Conservation (phyloP, 1,284 basidiomycete genomes). For the Volvariella volvacea region DNA sequence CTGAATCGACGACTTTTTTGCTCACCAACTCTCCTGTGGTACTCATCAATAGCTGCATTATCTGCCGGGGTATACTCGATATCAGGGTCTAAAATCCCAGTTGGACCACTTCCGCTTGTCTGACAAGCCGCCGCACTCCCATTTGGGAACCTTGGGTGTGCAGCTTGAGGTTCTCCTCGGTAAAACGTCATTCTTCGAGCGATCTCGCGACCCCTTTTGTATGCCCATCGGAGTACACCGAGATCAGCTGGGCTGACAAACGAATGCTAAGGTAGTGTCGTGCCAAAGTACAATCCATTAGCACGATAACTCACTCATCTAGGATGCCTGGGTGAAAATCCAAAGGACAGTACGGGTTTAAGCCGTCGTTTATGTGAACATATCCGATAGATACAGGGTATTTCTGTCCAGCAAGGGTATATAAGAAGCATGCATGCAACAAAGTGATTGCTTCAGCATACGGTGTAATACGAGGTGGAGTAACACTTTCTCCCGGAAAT, state of each 20-base stretch:
- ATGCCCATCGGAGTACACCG: constrained; percentile 43
- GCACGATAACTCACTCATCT: constrained; percentile 17
- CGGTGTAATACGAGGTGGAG: constrained; percentile 21
- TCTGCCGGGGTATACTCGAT: constrained; percentile 51
- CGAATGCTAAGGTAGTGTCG: not conserved
- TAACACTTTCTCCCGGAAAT: constrained; percentile 23
- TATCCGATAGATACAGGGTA: constrained; percentile 35
- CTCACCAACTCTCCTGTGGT: constrained; percentile 23
- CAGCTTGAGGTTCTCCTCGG: constrained; percentile 39
- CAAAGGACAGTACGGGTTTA: constrained; percentile 24
- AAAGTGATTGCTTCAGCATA: too few relatives aligned
- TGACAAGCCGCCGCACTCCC: constrained; percentile 36
- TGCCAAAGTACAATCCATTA: too few relatives aligned
- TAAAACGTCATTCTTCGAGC: constrained; percentile 50
- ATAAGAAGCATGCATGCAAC: too few relatives aligned
- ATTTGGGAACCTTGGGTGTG: constrained; percentile 44
- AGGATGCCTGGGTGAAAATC: constrained; percentile 34
- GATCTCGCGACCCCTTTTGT: constrained; percentile 54
- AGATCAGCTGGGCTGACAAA: constrained; percentile 47
- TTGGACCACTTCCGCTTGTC: constrained; percentile 25
- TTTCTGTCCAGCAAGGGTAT: too few relatives aligned
- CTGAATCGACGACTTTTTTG: constrained; percentile 6
- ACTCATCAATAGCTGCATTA: constrained; percentile 44
- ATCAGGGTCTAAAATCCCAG: constrained; percentile 34
- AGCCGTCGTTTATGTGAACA: constrained; percentile 34